Percentiles rank a stretch among this genome's conserved stretches.
phyloP scores from a whole-genome alignment of 1,284 basidiomycete species.

The Sutorius eximius region DNA sequence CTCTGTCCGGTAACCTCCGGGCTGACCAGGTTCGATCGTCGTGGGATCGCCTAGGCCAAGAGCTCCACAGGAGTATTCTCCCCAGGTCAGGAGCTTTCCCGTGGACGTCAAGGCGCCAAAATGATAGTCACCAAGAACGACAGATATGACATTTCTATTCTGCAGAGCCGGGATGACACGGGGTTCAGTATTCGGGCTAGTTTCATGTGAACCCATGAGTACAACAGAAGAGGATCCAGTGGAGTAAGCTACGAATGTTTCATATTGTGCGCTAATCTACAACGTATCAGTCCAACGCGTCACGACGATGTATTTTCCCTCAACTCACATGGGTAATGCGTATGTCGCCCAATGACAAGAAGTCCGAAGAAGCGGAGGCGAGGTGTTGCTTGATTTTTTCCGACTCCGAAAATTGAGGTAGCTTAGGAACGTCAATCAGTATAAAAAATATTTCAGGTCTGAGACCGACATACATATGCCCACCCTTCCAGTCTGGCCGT shows the following conservation, averaged over 20 bases:
- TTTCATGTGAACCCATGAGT: slow-evolving; percentile 56
- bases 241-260: slow-evolving; percentile 80
- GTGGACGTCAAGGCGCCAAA: slow-evolving; percentile 76
- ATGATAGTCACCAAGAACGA: slow-evolving; percentile 89
- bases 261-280: slow-evolving; percentile 84
- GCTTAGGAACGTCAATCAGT: slow-evolving; percentile 39
- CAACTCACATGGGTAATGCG: slow-evolving; percentile 66
- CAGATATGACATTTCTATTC: slow-evolving; percentile 73
- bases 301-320: slow-evolving; percentile 4
- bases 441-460: background rate
- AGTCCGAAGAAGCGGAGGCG: slow-evolving; percentile 38
- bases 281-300: slow-evolving; percentile 13
- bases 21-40: slow-evolving; percentile 48
- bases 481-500: slow-evolving; percentile 48
- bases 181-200: slow-evolving; percentile 46
- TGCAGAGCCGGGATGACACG: slow-evolving; percentile 71
- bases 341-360: slow-evolving; percentile 47
- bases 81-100: slow-evolving; percentile 86
- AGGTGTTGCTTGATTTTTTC: slow-evolving; percentile 46
- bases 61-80: slow-evolving; percentile 73
- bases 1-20: slow-evolving; percentile 58
- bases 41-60: slow-evolving; percentile 79
- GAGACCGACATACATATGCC: slow-evolving; percentile 65
- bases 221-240: slow-evolving; percentile 65
- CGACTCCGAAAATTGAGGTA: slow-evolving; percentile 69